A percentile compares a stretch with the other conserved stretches of the same genome.
These are phyloP conservation scores for Neurospora sp. DNA, from an alignment of 495 filamentous ascomycete species.

Conservation along the genomic window DNA sequence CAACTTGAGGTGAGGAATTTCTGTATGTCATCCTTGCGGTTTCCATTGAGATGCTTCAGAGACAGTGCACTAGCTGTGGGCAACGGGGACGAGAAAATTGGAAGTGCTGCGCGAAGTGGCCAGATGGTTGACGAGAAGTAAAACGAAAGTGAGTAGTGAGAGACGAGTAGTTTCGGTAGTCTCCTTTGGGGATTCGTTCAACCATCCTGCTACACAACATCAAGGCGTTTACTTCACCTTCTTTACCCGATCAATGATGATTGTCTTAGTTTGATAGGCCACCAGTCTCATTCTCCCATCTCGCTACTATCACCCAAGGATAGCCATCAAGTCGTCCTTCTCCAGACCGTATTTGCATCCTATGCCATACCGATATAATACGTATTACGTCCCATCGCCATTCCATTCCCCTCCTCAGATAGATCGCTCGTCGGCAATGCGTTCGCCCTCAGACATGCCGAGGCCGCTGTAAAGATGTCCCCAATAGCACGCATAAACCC, in stretches of 20 bases:
- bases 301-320: neutral
- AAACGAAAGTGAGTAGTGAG: neutral
- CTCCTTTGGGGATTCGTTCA: neutral
- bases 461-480: neutral
- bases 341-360: neutral
- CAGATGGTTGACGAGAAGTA: no score
- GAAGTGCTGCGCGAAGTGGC: no score
- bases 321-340: neutral
- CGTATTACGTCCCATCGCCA: neutral
- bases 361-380: neutral
- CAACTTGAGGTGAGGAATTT: no score
- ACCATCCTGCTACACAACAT: neutral
- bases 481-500: neutral
- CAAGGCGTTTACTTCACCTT: neutral
- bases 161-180: neutral
- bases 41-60: neutral
- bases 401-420: neutral
- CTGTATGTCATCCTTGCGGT: no score
- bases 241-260: neutral
- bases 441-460: neutral
- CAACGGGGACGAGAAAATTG: no score
- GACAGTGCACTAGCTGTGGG: neutral
- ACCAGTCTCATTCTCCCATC: neutral
- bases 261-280: neutral
- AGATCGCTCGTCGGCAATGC: neutral